Evolutionary conservation across 768 basidiomycete genomes (phyloP).

Genomic region (Lactarius pseudohatsudake): DNA sequence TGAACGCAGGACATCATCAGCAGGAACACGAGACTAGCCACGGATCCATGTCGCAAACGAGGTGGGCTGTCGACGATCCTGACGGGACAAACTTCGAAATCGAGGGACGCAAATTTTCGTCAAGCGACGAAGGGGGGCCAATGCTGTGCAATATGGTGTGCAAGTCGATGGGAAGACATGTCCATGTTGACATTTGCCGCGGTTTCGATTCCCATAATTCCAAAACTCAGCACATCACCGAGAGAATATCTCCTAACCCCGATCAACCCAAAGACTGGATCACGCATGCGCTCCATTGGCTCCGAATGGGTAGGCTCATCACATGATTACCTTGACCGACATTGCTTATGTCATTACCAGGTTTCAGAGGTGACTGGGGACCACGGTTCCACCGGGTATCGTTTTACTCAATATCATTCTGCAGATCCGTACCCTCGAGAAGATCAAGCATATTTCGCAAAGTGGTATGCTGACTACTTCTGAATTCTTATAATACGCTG

Average conservation of each 20-base stretch:
- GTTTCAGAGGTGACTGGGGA: constrained; percentile 48
- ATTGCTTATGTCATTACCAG: constrained; percentile 33
- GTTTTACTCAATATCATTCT: background rate
- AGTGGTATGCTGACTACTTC: constrained; percentile 44
- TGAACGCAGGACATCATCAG: constrained; percentile 49
- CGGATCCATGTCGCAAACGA: constrained; percentile 58
- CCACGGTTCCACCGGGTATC: too few relatives aligned
- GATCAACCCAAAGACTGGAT: constrained; percentile 51
- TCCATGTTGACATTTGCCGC: constrained; percentile 56
- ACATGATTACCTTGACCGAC: too few relatives aligned
- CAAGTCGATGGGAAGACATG: constrained; percentile 52
- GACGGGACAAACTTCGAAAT: constrained; percentile 51
- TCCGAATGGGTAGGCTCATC: constrained; percentile 33
- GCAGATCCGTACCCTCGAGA: constrained; percentile 62
- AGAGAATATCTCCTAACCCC: constrained; percentile 47
- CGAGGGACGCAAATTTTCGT: constrained; percentile 52
- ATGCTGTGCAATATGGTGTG: constrained; percentile 63
- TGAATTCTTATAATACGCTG: background rate
- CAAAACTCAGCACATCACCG: constrained; percentile 47
- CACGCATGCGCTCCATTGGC: constrained; percentile 51
- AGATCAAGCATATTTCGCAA: constrained; percentile 47
- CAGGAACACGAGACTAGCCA: constrained; percentile 61
- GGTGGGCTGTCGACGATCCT: constrained; percentile 55
- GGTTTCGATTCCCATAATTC: constrained; percentile 42
- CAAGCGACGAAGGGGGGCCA: constrained; percentile 55